Percentiles rank a stretch among this genome's conserved stretches.
phyloP scores from a whole-genome alignment of 768 basidiomycete genomes.

The Crucibulum laeve region DNA sequence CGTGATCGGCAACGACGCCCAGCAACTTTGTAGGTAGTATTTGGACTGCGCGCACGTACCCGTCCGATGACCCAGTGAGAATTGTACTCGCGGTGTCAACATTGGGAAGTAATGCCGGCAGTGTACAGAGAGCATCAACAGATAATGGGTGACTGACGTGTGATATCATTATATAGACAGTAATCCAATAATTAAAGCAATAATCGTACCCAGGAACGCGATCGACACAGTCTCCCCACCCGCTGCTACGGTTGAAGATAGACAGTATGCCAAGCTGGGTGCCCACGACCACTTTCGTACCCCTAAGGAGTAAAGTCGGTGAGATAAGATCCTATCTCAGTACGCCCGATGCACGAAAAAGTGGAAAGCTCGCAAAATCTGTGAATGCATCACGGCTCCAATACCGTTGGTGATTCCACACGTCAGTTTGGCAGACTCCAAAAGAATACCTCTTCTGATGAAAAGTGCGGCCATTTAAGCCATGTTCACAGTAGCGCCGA shows the following conservation, averaged over 20 bases:
- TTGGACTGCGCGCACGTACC: slow-evolving; percentile 81
- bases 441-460: no score
- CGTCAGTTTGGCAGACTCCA: no score
- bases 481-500: no score
- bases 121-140: slow-evolving; percentile 77
- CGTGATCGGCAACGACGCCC: slow-evolving; percentile 89
- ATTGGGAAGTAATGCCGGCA: slow-evolving; percentile 59
- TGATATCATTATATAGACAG: background rate
- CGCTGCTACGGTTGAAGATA: slow-evolving; percentile 82
- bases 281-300: slow-evolving; percentile 81
- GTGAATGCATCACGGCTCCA: no score
- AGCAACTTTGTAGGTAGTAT: slow-evolving; percentile 86
- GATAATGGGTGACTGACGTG: slow-evolving; percentile 80
- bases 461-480: no score
- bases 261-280: slow-evolving; percentile 88
- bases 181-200: slow-evolving; percentile 2
- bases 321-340: no score
- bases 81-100: slow-evolving; percentile 66
- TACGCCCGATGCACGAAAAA: no score
- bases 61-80: slow-evolving; percentile 90
- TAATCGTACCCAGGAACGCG: slow-evolving; percentile 72
- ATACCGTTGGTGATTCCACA: no score
- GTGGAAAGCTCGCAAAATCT: no score
- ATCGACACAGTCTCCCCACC: slow-evolving; percentile 92
- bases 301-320: slow-evolving; percentile 39